A percentile compares a stretch with the other conserved stretches of the same genome.
phyloP scores from a whole-genome alignment of 306 rosid species.

The Sophora flavescens region DNA sequence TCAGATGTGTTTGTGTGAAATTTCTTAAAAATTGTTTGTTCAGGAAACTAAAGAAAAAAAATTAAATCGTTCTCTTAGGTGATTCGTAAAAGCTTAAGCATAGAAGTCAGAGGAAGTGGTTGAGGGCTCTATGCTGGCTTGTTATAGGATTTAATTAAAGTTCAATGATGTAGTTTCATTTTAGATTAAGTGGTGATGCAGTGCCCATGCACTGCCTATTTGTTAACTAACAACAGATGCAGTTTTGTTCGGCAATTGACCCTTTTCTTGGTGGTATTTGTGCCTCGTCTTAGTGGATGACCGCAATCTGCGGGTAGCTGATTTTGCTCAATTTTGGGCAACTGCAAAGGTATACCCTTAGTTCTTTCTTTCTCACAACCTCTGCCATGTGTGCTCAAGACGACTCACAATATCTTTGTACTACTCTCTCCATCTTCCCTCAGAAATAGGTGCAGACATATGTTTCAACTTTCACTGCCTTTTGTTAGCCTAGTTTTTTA shows the following conservation, averaged over 20 bases:
- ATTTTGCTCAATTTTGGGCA: conserved; percentile 99
- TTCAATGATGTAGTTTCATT: conserved; percentile 70
- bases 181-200: conserved; percentile 80
- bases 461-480: conserved; percentile 6
- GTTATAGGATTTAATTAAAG: conserved; percentile 53
- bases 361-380: conserved; percentile 78
- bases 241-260: conserved; percentile 97
- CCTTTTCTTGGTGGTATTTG: conserved; percentile 99
- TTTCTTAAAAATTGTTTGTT: conserved; percentile 39
- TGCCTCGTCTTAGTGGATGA: conserved; percentile 99
- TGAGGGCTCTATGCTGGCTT: conserved; percentile 55
- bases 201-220: conserved; percentile 93
- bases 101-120: conserved; percentile 50
- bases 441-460: conserved; percentile 46
- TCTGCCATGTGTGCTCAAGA: conserved; percentile 83
- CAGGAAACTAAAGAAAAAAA: conserved; percentile 26
- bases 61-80: conserved; percentile 33
- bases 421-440: conserved; percentile 50
- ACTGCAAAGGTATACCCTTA: conserved; percentile 95
- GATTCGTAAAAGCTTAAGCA: conserved; percentile 40
- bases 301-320: conserved; percentile 99
- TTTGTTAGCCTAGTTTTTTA: conserved; percentile 18
- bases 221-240: conserved; percentile 94
- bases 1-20: conserved; percentile 42
- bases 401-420: conserved; percentile 57